These are phyloP conservation scores for Ascochyta koolunga DNA, from an alignment of 2,329 filamentous ascomycete genomes.

Conservation along the genomic window DNA sequence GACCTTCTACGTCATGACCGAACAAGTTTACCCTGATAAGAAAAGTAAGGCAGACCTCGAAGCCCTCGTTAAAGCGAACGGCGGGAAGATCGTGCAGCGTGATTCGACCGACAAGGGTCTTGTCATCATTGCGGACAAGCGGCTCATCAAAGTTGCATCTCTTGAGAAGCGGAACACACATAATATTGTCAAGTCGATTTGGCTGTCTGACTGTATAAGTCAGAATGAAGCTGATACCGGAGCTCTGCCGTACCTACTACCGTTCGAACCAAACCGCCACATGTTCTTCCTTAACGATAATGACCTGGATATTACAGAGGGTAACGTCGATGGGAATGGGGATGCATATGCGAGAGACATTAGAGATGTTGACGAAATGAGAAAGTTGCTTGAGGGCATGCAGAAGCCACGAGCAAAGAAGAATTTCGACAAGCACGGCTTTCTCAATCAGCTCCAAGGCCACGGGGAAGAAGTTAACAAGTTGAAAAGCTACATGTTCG, in stretches of 20 bases:
- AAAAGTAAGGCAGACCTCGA: conserved; percentile 82
- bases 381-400: conserved; percentile 48
- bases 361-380: conserved; percentile 65
- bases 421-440: conserved; percentile 24
- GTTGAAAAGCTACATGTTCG: conserved; percentile 42
- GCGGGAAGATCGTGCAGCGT: conserved; percentile 78
- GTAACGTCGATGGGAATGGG: conserved; percentile 75
- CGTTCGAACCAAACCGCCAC: conserved; percentile 70
- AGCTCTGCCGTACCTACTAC: conserved; percentile 64
- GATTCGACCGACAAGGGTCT: conserved; percentile 67
- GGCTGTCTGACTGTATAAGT: conserved; percentile 82
- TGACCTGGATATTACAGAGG: conserved; percentile 60
- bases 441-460: conserved; percentile 37
- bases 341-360: conserved; percentile 83
- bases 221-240: conserved; percentile 62
- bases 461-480: conserved; percentile 31
- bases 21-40: conserved; percentile 71
- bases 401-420: conserved; percentile 23
- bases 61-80: conserved; percentile 79
- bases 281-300: conserved; percentile 72
- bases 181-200: conserved; percentile 78
- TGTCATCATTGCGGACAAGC: conserved; percentile 80
- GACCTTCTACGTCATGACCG: conserved; percentile 83
- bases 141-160: conserved; percentile 79
- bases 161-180: conserved; percentile 73